Evolutionary conservation across 306 rosid genomes (phyloP), one percentile per base, ranked within the genome.

Genomic region (Canavalia ensiformis): DNA sequence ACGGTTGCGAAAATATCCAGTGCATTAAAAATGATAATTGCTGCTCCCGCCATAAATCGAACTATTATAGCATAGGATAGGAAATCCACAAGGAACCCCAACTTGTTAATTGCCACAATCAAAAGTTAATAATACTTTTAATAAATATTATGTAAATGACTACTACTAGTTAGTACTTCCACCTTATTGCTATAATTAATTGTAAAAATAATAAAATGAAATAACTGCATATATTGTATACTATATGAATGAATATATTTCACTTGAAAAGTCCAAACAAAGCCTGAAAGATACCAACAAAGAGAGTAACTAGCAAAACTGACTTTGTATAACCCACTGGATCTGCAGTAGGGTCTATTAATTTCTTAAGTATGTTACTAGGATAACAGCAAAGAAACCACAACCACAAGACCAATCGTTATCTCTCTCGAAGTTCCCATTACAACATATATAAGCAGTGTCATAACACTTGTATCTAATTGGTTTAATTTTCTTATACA

Each of bases 401-500:
- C 94, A 0, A 97, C 97, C 29, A 94, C 98, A 1, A 97, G 97
- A 63, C 97, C 98, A 65, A 94, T 86, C 30, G 98, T 97, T 65
- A 91, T 87, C 75, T 94, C 92, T 79, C 95, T 88, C 0, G 98
- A 92, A 12, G 87, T 91, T 75, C 98, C 98, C 95, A 92, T 90
- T n/a, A 90, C 88, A 75, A 97, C 94, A 65, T 94, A 94, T 59
- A 94, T 86, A 10, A 94, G 87, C 1, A 97, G 98, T 54, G 98
- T 97, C 8, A 94, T 97, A 52, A 94, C 90, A 79, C 97, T 94
- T 11, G 98, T 90, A 67, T 94, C 98, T 94, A 45, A 31, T 73
- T 34, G 6, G 31, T 58, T 45, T 72, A 29, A 71, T 18, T 18
- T 18, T 18, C 25, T 80, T 25, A 50, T 59, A 49, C 77, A 73